These are phyloP conservation scores for Dactylellina haptotyla DNA, from an alignment of 2,329 filamentous ascomycete species.

Conservation along the genomic window DNA sequence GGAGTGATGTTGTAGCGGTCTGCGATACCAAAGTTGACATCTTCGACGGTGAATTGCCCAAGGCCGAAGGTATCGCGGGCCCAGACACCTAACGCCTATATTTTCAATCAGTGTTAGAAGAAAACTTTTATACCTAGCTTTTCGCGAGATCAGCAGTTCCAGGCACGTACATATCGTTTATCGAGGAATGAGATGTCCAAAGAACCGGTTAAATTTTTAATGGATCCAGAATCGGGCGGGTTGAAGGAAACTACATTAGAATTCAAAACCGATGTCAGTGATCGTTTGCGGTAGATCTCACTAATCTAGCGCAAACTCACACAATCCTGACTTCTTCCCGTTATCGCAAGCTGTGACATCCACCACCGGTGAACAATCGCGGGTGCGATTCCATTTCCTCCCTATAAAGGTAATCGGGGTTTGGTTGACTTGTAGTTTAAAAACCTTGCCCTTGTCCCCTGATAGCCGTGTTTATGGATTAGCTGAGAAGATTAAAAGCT, in stretches of 20 bases:
- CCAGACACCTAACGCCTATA: conserved; percentile 24
- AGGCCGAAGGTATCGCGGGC: conserved; percentile 28
- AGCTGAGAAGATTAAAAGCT: neutral
- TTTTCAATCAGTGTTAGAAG: neutral
- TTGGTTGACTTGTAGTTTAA: conserved; percentile 24
- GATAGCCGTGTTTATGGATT: neutral
- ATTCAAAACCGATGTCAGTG: neutral
- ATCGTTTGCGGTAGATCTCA: too few species aligned
- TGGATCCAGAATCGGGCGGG: conserved; percentile 11
- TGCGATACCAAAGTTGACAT: conserved; percentile 34
- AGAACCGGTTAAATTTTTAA: conserved; percentile 13
- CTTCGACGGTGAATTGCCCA: conserved; percentile 20
- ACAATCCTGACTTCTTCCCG: conserved; percentile 18
- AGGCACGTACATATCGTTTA: conserved; percentile 25
- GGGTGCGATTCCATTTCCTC: conserved; percentile 16
- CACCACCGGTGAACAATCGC: conserved; percentile 10
- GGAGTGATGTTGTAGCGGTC: conserved; percentile 26
- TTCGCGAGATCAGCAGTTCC: neutral
- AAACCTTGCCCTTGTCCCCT: conserved; percentile 15
- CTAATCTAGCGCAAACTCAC: conserved; percentile 17
- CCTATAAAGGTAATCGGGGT: conserved; percentile 30
- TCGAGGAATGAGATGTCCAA: conserved; percentile 17
- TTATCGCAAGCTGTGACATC: neutral
- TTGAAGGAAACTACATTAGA: conserved; percentile 10
- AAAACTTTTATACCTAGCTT: neutral